phyloP scores from a whole-genome alignment of 805 yeast genomes.

The Lipomyces starkeyi region DNA sequence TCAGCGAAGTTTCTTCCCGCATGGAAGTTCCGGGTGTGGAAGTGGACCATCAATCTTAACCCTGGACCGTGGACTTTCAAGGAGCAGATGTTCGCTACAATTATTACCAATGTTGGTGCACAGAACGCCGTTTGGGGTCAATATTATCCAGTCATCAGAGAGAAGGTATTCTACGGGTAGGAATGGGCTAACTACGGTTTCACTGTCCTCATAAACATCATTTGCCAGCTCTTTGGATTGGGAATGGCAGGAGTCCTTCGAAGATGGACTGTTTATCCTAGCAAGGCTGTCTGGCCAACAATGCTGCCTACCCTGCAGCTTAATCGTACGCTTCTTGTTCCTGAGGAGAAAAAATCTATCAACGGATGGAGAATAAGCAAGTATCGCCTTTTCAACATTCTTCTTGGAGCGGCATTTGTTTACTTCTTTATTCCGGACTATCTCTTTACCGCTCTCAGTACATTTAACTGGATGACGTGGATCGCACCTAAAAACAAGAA shows the following conservation, averaged over 20 bases:
- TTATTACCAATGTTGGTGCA: slow-evolving; percentile 42
- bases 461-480: slow-evolving; percentile 69
- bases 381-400: slow-evolving; percentile 54
- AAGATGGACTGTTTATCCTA: slow-evolving; percentile 62
- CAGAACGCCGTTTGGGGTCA: slow-evolving; percentile 36
- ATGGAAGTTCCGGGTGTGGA: slow-evolving; percentile 50
- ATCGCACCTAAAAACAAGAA: slow-evolving; percentile 60
- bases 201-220: slow-evolving; percentile 58
- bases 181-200: slow-evolving; percentile 53
- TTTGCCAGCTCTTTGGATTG: slow-evolving; percentile 68
- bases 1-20: slow-evolving; percentile 55
- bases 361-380: slow-evolving; percentile 67
- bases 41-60: slow-evolving; percentile 54
- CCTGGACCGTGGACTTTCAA: slow-evolving; percentile 71
- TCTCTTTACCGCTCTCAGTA: slow-evolving; percentile 63
- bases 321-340: slow-evolving; percentile 23
- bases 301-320: slow-evolving; percentile 59
- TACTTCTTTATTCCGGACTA: slow-evolving; percentile 70
- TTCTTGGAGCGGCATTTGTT: slow-evolving; percentile 50
- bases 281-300: slow-evolving; percentile 67
- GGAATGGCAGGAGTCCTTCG: slow-evolving; percentile 71
- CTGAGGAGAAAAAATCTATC: slow-evolving; percentile 45
- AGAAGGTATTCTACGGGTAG: slow-evolving; percentile 45
- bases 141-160: slow-evolving; percentile 33
- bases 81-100: slow-evolving; percentile 68